Percentiles rank a stretch among this genome's conserved stretches.
phyloP scores from a whole-genome alignment of 805 yeast genomes.

The Kregervanrija delftensis region DNA sequence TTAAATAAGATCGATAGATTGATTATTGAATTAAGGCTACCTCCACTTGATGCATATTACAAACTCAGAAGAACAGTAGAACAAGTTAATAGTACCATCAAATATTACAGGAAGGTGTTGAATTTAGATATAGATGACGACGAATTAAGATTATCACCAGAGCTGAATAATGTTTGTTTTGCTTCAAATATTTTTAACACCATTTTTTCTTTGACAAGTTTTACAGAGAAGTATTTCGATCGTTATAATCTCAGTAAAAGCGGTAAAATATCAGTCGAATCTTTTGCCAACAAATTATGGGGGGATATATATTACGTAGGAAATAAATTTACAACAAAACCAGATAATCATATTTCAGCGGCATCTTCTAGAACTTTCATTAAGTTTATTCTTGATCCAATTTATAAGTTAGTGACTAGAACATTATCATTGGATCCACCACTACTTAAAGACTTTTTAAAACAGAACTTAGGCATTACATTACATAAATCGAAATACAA shows the following conservation, averaged over 20 bases:
- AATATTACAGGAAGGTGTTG: slow-evolving; percentile 10
- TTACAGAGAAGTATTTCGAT: slow-evolving; percentile 45
- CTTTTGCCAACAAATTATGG: slow-evolving; percentile 61
- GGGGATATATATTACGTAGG: slow-evolving; percentile 58
- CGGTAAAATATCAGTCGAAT: slow-evolving; percentile 20
- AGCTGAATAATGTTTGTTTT: slow-evolving; percentile 61
- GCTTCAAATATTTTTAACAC: slow-evolving; percentile 59
- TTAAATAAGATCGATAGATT: slow-evolving; percentile 82
- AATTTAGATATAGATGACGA: slow-evolving; percentile 11
- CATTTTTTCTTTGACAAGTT: slow-evolving; percentile 61
- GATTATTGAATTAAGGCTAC: slow-evolving; percentile 69
- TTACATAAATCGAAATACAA: slow-evolving; percentile 33
- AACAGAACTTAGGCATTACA: slow-evolving; percentile 39
- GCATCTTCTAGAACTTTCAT: slow-evolving; percentile 42
- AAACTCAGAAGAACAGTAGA: slow-evolving; percentile 58
- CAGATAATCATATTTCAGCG: slow-evolving; percentile 17
- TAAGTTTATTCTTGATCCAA: slow-evolving; percentile 64
- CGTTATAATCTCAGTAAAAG: slow-evolving; percentile 21
- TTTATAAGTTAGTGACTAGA: slow-evolving; percentile 66
- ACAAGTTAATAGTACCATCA: slow-evolving; percentile 52
- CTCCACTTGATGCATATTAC: slow-evolving; percentile 65
- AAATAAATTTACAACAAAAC: slow-evolving; percentile 38
- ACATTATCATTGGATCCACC: slow-evolving; percentile 47
- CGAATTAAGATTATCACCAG: slow-evolving; percentile 45
- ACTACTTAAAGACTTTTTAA: slow-evolving; percentile 37